Evolutionary conservation across 1,284 basidiomycete species (phyloP).

Genomic region (Pyrrhoderma lamaoense): DNA sequence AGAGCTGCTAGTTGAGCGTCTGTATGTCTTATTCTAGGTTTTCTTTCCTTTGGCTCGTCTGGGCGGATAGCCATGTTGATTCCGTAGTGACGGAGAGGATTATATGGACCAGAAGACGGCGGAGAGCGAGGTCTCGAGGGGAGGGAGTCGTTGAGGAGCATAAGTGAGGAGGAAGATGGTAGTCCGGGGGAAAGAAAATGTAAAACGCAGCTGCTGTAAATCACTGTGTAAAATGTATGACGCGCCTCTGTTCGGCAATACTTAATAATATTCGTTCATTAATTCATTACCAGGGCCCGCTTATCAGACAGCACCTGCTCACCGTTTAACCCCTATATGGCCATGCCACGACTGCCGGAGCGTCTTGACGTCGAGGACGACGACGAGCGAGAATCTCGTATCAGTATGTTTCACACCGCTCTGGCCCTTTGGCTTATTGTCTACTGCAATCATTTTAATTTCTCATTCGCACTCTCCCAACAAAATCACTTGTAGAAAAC

Average conservation of each 20-base stretch:
- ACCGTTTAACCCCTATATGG: not conserved
- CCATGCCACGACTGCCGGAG: constrained; percentile 1
- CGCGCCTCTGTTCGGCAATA: not conserved
- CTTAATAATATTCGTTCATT: constrained; percentile 3
- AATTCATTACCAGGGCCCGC: constrained; percentile 3
- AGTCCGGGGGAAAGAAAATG: not conserved
- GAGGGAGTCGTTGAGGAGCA: constrained; percentile 21
- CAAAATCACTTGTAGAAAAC: constrained; percentile 13
- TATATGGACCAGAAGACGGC: constrained; percentile 22
- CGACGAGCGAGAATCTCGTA: constrained; percentile 13
- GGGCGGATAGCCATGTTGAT: constrained; percentile 19
- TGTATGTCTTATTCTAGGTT: constrained; percentile 68
- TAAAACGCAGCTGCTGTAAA: not conserved
- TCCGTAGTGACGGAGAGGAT: constrained; percentile 27
- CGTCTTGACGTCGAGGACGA: constrained; percentile 22
- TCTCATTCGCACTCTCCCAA: not conserved
- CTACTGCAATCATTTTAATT: not conserved
- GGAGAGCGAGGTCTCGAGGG: constrained; percentile 20
- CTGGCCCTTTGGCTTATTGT: no score
- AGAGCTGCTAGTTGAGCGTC: constrained; percentile 62
- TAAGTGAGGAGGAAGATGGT: constrained; percentile 22
- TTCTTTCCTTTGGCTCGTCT: constrained; percentile 41
- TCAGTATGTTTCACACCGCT: constrained; percentile 13
- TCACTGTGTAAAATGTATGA: not conserved
- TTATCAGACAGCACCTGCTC: not conserved